Base-by-base conservation (phyloP, 1,284 basidiomycete genomes). In the Agroathelia rolfsii region DNA sequence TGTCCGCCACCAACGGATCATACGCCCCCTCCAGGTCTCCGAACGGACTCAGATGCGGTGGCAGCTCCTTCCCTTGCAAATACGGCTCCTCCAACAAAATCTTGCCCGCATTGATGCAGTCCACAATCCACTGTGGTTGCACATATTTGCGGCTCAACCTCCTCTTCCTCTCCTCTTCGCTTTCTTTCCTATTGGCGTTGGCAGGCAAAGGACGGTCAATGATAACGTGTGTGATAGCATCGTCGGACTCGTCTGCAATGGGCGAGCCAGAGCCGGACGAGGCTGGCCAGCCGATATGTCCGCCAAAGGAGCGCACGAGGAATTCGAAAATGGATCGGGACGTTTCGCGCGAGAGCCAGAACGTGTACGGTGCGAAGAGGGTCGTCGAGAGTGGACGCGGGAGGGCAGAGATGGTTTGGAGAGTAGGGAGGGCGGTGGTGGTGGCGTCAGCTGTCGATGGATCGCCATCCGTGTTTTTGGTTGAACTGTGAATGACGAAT, bases 121-220 rank as follows among this genome's bases (percentile, higher is more conserved):
- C 95, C 21, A 93, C 86, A 17, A 97, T 74, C 94, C 95, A 98
- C 58, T 98, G 95, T 11, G 95, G 95, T 58, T 98, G 95, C 6
- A 98, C 72, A 58, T 86, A 89, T 47, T 87, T 88, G 46, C 93
- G 72, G 52, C 77, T 74, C 32, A 69, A 57, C 18, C 76, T 66
- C 29, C 69, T 66, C 47, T 79, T 72, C 42, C 72, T 66, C 46
- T 82, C 72, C 36, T 72, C 72, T 30, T 66, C 53, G 3, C 70
- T 66, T 50, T 76, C 75, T n/a, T n/a, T n/a, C n/a, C n/a, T n/a
- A 30, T 65, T 56, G 17, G 51, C 44, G 42, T 48, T 65, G 49
- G 64, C 69, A 11, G 67, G 55, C 9, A 67, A 19, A 1, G 95
- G 95, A 37, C 95, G 74, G 58, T 99, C 95, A 46, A 96, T 81